Conservation (phyloP, 768 basidiomycete genomes). For the Amanita exitialis region DNA sequence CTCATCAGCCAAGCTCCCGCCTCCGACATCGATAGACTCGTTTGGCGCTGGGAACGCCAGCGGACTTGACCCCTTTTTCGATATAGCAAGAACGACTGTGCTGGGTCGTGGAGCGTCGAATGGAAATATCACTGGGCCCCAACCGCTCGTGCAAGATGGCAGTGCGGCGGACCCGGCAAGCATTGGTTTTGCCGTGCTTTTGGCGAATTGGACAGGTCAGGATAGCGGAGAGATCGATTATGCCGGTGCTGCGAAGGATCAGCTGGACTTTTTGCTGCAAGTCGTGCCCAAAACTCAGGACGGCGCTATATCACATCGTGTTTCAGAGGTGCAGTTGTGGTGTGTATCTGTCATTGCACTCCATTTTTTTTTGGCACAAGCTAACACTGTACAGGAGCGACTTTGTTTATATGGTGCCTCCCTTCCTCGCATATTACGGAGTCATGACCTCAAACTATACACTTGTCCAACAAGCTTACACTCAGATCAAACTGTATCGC, state of each 20-base stretch:
- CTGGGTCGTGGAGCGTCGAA: slow-evolving; percentile 32
- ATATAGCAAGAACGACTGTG: slow-evolving; percentile 44
- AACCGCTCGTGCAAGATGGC: slow-evolving; percentile 47
- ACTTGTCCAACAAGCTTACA: slow-evolving; percentile 54
- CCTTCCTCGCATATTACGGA: slow-evolving; percentile 83
- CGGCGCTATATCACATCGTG: slow-evolving; percentile 77
- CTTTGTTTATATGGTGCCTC: slow-evolving; percentile 79
- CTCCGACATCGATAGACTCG: slow-evolving; percentile 21
- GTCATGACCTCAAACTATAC: slow-evolving; percentile 44
- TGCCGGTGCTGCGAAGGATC: slow-evolving; percentile 50
- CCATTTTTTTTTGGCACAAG: background rate
- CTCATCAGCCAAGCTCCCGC: slow-evolving; percentile 24
- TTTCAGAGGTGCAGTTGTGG: slow-evolving; percentile 65
- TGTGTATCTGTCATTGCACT: slow-evolving; percentile 16
- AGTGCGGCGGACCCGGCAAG: slow-evolving; percentile 73
- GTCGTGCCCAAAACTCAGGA: slow-evolving; percentile 52
- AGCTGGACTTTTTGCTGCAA: slow-evolving; percentile 52
- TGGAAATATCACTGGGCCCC: slow-evolving; percentile 35
- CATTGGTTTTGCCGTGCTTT: slow-evolving; percentile 60
- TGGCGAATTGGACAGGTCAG: slow-evolving; percentile 37
- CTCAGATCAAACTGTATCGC: slow-evolving; percentile 66
- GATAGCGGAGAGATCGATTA: slow-evolving; percentile 38
- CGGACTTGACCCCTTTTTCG: slow-evolving; percentile 42
- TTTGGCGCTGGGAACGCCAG: slow-evolving; percentile 14
- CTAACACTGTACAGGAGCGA: slow-evolving; percentile 45